Conservation (phyloP, 139 green algal species). For the Picochlorum sp. region DNA sequence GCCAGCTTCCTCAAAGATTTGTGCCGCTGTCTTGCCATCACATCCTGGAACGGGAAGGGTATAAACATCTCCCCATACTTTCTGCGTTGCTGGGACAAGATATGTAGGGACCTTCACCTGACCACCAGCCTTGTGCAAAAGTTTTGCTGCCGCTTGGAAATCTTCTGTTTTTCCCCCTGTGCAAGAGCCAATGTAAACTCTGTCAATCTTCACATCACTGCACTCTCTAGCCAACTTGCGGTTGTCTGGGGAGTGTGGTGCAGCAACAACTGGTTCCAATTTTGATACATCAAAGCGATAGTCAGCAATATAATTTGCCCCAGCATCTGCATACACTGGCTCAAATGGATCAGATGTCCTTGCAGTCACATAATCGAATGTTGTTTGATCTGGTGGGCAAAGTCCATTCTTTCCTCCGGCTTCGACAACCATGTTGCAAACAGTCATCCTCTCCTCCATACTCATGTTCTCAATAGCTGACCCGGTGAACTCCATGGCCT, state of each 20-base stretch:
- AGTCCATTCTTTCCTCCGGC: slow-evolving; percentile 67
- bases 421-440: slow-evolving; percentile 98
- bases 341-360: slow-evolving; percentile 70
- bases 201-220: slow-evolving; percentile 78
- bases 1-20: slow-evolving; percentile 90
- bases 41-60: slow-evolving; percentile 79
- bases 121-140: slow-evolving; percentile 69
- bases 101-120: slow-evolving; percentile 92
- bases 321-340: slow-evolving; percentile 62
- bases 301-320: slow-evolving; percentile 48
- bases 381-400: slow-evolving; percentile 76
- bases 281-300: slow-evolving; percentile 87
- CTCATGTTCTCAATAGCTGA: slow-evolving; percentile 74
- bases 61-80: slow-evolving; percentile 95
- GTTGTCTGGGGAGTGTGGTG: slow-evolving; percentile 94
- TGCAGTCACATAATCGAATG: slow-evolving; percentile 83
- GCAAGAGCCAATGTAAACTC: slow-evolving; percentile 88
- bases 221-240: slow-evolving; percentile 82
- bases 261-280: slow-evolving; percentile 86
- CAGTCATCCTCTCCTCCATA: slow-evolving; percentile 97
- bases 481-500: slow-evolving; percentile 85
- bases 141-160: slow-evolving; percentile 81
- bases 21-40: slow-evolving; percentile 83
- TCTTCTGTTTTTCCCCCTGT: slow-evolving; percentile 93
- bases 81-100: slow-evolving; percentile 91